Conservation (phyloP, 73 alveolate genomes). For the Effrenium voratum region DNA sequence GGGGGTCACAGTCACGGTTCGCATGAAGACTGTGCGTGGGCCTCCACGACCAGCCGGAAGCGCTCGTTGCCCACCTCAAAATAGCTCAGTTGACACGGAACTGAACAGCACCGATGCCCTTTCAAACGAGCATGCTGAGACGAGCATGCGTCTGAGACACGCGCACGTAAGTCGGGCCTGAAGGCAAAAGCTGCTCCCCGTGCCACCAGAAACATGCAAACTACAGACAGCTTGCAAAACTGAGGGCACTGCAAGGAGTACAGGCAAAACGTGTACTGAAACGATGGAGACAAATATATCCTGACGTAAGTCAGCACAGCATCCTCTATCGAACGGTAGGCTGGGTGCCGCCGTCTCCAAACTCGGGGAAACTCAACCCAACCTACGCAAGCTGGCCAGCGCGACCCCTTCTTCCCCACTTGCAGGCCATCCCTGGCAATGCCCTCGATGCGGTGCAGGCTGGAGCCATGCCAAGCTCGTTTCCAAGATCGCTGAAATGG, state of each 20-base stretch:
- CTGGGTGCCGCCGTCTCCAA: not conserved
- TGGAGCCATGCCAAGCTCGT: slow-evolving; percentile 82
- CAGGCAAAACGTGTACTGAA: slow-evolving; percentile 75
- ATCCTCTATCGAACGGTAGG: not conserved
- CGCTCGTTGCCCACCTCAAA: slow-evolving; percentile 45
- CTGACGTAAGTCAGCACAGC: not conserved
- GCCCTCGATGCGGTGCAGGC: slow-evolving; percentile 67
- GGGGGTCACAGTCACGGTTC: not conserved
- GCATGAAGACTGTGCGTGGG: not conserved
- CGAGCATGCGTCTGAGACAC: too few relatives aligned
- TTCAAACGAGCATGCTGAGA: too few relatives aligned
- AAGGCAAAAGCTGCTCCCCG: too few relatives aligned
- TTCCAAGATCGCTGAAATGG: slow-evolving; percentile 27
- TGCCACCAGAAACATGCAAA: too few relatives aligned
- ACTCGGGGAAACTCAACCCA: not conserved
- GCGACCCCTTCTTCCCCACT: slow-evolving; percentile 65
- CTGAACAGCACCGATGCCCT: too few relatives aligned
- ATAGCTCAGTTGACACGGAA: too few relatives aligned
- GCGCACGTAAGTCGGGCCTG: too few relatives aligned
- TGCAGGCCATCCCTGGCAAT: slow-evolving; percentile 55
- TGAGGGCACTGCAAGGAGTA: slow-evolving; percentile 15
- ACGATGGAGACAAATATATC: slow-evolving; percentile 81
- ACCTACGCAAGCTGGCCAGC: not conserved
- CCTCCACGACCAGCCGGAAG: slow-evolving; percentile 59
- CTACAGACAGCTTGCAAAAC: too few relatives aligned